phyloP scores from a whole-genome alignment of 805 yeast species.

The Middelhovenomyces tepae region DNA sequence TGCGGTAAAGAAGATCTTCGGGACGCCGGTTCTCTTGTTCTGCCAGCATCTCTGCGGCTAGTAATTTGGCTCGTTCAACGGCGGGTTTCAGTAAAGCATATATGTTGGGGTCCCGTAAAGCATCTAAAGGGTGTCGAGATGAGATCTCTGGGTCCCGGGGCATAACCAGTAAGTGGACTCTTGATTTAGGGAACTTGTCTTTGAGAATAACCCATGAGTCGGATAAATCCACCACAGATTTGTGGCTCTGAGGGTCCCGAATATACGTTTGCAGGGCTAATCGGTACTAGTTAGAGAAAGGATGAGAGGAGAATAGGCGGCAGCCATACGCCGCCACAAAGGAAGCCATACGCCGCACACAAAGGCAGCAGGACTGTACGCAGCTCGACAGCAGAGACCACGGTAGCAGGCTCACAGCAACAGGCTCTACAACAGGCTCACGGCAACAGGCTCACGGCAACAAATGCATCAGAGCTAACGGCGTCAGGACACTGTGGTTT shows the following conservation, averaged over 20 bases:
- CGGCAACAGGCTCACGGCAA: no score
- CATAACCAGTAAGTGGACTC: conserved; percentile 50
- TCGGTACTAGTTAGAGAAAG: conserved; percentile 27
- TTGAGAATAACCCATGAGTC: conserved; percentile 45
- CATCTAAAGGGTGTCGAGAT: conserved; percentile 42
- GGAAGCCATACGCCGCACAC: no score
- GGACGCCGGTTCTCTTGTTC: conserved; percentile 14
- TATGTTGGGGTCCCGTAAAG: conserved; percentile 31
- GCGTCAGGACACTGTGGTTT: no score
- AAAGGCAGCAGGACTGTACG: no score
- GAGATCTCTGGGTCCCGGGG: conserved; percentile 42
- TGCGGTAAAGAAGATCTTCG: conserved; percentile 15
- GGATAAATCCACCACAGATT: conserved; percentile 39
- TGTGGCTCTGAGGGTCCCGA: conserved; percentile 34
- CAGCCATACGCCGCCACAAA: no score
- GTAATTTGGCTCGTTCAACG: conserved; percentile 31
- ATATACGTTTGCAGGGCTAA: conserved; percentile 43
- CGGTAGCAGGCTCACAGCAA: no score
- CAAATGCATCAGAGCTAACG: no score
- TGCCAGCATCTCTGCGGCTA: conserved; percentile 26
- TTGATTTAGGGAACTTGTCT: conserved; percentile 58
- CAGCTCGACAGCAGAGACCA: no score
- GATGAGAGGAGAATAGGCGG: no score
- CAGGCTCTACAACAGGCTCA: no score
- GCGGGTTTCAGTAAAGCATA: conserved; percentile 26